Base-by-base conservation (phyloP, 768 basidiomycete species). In the Kwoniella dendrophila region DNA sequence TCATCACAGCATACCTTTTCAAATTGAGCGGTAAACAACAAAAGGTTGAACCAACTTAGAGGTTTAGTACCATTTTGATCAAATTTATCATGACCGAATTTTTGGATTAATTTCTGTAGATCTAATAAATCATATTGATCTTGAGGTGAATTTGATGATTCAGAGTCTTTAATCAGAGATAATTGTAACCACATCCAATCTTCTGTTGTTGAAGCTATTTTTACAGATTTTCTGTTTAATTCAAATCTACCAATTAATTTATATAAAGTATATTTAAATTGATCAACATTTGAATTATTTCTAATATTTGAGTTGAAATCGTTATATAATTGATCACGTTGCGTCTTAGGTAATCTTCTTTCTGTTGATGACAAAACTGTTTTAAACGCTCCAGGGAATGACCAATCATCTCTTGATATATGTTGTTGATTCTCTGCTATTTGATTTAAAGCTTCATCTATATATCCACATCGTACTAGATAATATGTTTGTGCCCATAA, bases 171-270 rank as follows among this genome's bases (percentile, higher is more conserved):
- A 5, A 81, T 90, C 86, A 97, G 89, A 1, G 88, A 84, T 14
- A 98, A 84, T 80, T 99, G 94, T 82, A 94, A 88, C 95, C 95
- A 99, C 34, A 97, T 82, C 95, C 95, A 99, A 78, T 99, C 96
- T 76, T 97, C 96, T 1, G 91, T 93, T 0, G 93, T 94, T 10
- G 85, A 85, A 0, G 93, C 97, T 4, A 97, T 92, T 40, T 87
- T 85, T 2, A 94, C 87, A 70, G 86, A 88, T 49, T 92, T 84
- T 58, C 90, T 83, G 4, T 85, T 80, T 1, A 92, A 86, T 69
- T 99, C 96, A 54, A 95, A 84, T 70, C 90, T 90, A 44, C 92
- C 95, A 83, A 97, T 89, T 34, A 99, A 82, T 78, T 96, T 97
- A 83, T 96, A 97, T 32, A 99, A 79, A 0, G 93, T 94, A 56